Conservation (phyloP, 164 flowering plant species). For the Aristolochia contorta region DNA sequence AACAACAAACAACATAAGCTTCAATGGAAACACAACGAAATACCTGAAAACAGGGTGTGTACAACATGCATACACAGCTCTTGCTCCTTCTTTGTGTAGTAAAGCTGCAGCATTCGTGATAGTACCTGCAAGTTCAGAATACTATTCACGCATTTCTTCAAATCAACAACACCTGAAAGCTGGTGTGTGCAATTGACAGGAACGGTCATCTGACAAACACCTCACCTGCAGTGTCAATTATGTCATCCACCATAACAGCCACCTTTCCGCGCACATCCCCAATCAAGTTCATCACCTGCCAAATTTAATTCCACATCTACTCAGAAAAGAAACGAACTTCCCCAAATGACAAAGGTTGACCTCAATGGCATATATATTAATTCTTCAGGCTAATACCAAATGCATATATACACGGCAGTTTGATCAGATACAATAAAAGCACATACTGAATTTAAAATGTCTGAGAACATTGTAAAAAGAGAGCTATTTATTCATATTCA, state of each 20-base stretch:
- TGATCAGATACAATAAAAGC: background rate
- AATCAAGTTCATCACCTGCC: slow-evolving; percentile 53
- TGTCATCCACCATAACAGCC: slow-evolving; percentile 68
- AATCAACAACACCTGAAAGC: background rate
- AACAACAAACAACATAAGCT: too few relatives aligned
- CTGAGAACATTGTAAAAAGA: too few relatives aligned
- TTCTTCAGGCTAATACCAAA: too few relatives aligned
- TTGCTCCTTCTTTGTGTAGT: slow-evolving; percentile 75
- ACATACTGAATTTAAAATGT: too few relatives aligned
- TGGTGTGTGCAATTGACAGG: background rate
- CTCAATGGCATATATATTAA: too few relatives aligned
- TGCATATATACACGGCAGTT: too few relatives aligned
- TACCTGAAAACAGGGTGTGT: slow-evolving; percentile 88
- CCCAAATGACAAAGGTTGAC: too few relatives aligned
- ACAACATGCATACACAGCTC: slow-evolving; percentile 81
- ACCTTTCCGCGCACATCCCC: slow-evolving; percentile 63
- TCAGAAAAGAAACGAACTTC: too few relatives aligned
- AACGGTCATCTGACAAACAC: background rate
- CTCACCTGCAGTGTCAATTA: slow-evolving; percentile 70
- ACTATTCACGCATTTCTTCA: background rate
- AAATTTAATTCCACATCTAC: background rate
- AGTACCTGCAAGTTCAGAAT: slow-evolving; percentile 31
- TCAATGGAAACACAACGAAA: background rate
- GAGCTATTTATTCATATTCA: too few relatives aligned
- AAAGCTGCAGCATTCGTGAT: slow-evolving; percentile 74